phyloP scores from a whole-genome alignment of 2,329 filamentous ascomycete species.

The Elsinoe perseae region DNA sequence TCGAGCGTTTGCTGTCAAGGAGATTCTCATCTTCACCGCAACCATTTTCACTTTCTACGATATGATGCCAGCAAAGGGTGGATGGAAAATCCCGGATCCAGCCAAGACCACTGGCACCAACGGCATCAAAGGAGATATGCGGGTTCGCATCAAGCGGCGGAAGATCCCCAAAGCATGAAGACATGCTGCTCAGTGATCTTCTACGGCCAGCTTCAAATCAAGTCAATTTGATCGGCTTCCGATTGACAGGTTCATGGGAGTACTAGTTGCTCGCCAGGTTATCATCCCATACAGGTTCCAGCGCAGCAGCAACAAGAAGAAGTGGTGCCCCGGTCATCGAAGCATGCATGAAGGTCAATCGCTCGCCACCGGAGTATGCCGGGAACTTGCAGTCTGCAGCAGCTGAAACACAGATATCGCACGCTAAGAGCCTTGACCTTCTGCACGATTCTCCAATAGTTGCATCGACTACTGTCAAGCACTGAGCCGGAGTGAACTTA shows the following conservation, averaged over 20 bases:
- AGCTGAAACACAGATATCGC: background rate
- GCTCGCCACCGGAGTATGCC: background rate
- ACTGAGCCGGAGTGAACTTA: background rate
- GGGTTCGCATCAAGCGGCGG: conserved; percentile 44
- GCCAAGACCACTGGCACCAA: conserved; percentile 43
- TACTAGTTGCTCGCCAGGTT: too few relatives aligned
- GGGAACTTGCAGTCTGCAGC: too few relatives aligned
- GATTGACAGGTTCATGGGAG: too few relatives aligned
- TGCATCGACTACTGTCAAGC: background rate
- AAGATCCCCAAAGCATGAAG: conserved; percentile 8
- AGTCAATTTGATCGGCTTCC: too few relatives aligned
- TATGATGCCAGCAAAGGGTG: conserved; percentile 40
- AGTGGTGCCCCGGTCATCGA: too few relatives aligned
- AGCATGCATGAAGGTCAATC: background rate
- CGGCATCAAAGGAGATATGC: conserved; percentile 45
- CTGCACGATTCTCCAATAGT: background rate
- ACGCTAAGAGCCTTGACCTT: background rate
- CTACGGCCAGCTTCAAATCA: too few relatives aligned
- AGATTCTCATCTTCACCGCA: conserved; percentile 45
- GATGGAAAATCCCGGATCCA: conserved; percentile 46
- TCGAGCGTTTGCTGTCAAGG: conserved; percentile 43
- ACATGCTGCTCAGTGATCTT: too few relatives aligned
- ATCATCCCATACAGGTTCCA: too few relatives aligned
- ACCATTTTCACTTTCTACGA: conserved; percentile 51
- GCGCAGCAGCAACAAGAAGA: too few relatives aligned